Evolutionary conservation across 2,329 filamentous ascomycete genomes (phyloP).

Genomic region (Ophioceras dolichostomum): DNA sequence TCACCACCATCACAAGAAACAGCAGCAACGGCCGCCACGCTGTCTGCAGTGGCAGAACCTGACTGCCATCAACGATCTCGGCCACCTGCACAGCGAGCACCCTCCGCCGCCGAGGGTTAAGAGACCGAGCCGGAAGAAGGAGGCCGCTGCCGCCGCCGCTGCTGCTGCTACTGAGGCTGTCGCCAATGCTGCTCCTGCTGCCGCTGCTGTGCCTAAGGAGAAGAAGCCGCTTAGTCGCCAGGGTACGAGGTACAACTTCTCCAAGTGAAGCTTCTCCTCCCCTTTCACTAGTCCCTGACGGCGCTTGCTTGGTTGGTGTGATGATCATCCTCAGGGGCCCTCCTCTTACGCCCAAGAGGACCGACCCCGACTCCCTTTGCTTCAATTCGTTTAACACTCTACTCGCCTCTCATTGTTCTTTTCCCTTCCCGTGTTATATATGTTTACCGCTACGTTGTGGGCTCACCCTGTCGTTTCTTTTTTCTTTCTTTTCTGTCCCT

Average conservation of each 20-base stretch:
- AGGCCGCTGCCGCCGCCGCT: conserved; percentile 15
- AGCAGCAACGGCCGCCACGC: conserved; percentile 14
- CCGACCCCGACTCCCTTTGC: too few species aligned
- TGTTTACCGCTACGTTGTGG: too few species aligned
- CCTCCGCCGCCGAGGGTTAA: conserved; percentile 34
- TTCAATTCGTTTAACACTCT: too few species aligned
- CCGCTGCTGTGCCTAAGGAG: conserved; percentile 10
- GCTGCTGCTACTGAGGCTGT: conserved; percentile 9
- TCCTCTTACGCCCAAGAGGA: too few species aligned
- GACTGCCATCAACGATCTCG: conserved; percentile 42
- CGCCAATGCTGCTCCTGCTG: conserved; percentile 8
- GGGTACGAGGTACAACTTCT: conserved; percentile 7
- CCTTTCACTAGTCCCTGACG: too few species aligned
- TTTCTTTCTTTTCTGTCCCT: too few species aligned
- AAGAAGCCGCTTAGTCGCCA: conserved; percentile 11
- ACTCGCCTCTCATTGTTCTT: too few species aligned
- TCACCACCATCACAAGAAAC: conserved; percentile 30
- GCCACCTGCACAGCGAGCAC: conserved; percentile 43
- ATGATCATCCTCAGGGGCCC: too few species aligned
- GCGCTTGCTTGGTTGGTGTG: too few species aligned
- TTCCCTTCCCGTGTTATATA: too few species aligned
- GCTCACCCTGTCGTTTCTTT: too few species aligned
- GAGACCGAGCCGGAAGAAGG: conserved; percentile 39
- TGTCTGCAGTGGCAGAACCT: conserved; percentile 44
- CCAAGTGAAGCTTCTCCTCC: too few species aligned